phyloP scores from a whole-genome alignment of 2,329 filamentous ascomycete genomes.

The Hortaea werneckii region DNA sequence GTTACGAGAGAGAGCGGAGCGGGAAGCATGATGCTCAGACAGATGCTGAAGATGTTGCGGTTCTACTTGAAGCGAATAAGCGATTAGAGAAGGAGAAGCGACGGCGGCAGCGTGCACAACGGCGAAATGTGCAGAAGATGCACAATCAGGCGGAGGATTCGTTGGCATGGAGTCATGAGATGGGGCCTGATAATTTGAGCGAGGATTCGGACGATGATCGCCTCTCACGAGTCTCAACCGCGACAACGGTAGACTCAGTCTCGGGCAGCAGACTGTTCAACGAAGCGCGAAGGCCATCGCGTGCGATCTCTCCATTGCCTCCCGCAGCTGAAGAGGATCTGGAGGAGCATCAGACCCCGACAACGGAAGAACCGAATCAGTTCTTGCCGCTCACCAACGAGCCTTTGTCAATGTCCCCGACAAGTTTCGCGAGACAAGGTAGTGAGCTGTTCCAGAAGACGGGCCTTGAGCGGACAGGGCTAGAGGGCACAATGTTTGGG shows the following conservation, averaged over 20 bases:
- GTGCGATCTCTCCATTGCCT: constrained; percentile 16
- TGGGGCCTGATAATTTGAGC: constrained; percentile 53
- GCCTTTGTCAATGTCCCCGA: constrained; percentile 10
- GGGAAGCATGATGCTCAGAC: constrained; percentile 35
- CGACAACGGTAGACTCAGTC: constrained; percentile 19
- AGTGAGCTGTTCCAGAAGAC: constrained; percentile 16
- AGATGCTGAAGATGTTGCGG: constrained; percentile 34
- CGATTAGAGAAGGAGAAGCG: constrained; percentile 44
- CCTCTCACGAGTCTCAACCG: constrained; percentile 27
- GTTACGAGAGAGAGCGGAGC: constrained; percentile 62
- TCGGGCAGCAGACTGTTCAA: constrained; percentile 8
- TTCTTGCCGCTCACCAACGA: constrained; percentile 20
- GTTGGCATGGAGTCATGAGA: constrained; percentile 76
- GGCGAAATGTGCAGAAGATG: constrained; percentile 14
- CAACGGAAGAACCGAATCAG: neutral
- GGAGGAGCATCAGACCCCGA: constrained; percentile 4
- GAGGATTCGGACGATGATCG: constrained; percentile 32
- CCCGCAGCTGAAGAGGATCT: neutral
- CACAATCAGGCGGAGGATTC: constrained; percentile 31
- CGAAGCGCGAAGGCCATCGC: constrained; percentile 14
- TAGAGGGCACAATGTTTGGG: constrained; percentile 72
- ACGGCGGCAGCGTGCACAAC: constrained; percentile 25
- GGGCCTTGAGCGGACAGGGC: constrained; percentile 51
- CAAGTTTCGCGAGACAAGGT: constrained; percentile 1
- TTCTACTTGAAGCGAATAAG: constrained; percentile 38